Evolutionary conservation across 1,139 yeast species (phyloP).

Genomic region (Hansenula sp.): DNA sequence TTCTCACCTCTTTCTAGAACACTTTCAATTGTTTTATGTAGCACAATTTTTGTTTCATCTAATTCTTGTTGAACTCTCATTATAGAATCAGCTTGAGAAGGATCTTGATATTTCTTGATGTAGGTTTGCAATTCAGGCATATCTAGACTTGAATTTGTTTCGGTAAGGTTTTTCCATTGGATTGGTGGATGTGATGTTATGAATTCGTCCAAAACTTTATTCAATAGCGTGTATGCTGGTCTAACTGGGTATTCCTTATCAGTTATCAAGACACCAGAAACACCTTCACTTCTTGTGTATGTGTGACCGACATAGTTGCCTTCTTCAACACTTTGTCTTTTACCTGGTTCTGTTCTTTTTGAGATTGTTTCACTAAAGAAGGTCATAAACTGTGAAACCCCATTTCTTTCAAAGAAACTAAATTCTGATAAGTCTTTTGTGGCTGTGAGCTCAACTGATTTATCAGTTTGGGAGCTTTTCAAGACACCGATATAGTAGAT

Average conservation of each 20-base stretch:
- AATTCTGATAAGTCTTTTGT: slow-evolving; percentile 83
- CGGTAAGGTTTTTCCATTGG: slow-evolving; percentile 60
- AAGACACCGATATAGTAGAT: slow-evolving; percentile 85
- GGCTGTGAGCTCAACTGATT: slow-evolving; percentile 70
- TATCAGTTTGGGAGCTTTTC: slow-evolving; percentile 51
- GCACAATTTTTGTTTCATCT: slow-evolving; percentile 94
- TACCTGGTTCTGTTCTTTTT: slow-evolving; percentile 81
- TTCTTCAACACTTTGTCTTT: slow-evolving; percentile 93
- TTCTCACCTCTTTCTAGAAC: slow-evolving; percentile 96
- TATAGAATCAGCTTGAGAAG: slow-evolving; percentile 92
- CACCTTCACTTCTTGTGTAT: slow-evolving; percentile 83
- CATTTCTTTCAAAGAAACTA: slow-evolving; percentile 79
- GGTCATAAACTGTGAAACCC: slow-evolving; percentile 86
- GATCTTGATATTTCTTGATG: slow-evolving; percentile 87
- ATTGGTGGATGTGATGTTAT: slow-evolving; percentile 72
- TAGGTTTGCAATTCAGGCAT: slow-evolving; percentile 66
- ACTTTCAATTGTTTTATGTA: slow-evolving; percentile 92
- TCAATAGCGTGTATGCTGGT: slow-evolving; percentile 92
- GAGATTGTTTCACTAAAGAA: slow-evolving; percentile 91
- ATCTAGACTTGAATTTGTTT: slow-evolving; percentile 43
- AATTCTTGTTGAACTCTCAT: slow-evolving; percentile 97
- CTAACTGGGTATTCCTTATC: slow-evolving; percentile 96
- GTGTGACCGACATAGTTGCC: slow-evolving; percentile 83
- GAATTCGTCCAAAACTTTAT: slow-evolving; percentile 89
- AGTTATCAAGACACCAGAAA: slow-evolving; percentile 89